These are phyloP conservation scores for Mortierella sp. DNA, from an alignment of 371 early-diverging fungal genomes.

Conservation along the genomic window DNA sequence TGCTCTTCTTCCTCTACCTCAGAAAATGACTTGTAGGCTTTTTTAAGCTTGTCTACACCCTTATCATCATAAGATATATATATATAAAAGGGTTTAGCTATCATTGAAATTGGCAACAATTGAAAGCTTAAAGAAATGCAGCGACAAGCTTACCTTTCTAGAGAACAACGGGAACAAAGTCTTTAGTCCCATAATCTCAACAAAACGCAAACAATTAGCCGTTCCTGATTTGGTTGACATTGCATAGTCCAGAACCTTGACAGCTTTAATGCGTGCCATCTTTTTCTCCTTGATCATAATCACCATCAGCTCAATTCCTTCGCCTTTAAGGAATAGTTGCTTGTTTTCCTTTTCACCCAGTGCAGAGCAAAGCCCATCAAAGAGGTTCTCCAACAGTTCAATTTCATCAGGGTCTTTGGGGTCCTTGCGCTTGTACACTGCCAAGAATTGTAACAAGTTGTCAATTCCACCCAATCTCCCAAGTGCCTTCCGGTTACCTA, in stretches of 20 bases:
- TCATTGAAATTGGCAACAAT: conserved; percentile 1
- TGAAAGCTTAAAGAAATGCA: conserved; percentile 3
- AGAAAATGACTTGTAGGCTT: conserved; percentile 71
- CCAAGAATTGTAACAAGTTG: conserved; percentile 72
- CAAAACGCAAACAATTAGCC: conserved; percentile 73
- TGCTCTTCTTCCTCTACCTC: conserved; percentile 90
- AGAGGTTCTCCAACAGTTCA: conserved; percentile 92
- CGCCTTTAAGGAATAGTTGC: conserved; percentile 78
- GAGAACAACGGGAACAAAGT: conserved; percentile 85
- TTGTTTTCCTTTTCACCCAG: conserved; percentile 75
- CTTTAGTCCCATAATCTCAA: conserved; percentile 85
- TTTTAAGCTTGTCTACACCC: conserved; percentile 79
- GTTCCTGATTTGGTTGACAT: conserved; percentile 71
- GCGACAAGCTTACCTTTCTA: conserved; percentile 64
- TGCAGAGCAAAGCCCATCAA: conserved; percentile 82
- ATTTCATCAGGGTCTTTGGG: conserved; percentile 87
- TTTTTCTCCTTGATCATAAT: conserved; percentile 85
- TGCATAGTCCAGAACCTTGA: conserved; percentile 91
- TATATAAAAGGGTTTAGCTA: conserved; percentile 16
- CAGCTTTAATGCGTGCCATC: conserved; percentile 82
- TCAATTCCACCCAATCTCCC: conserved; percentile 80
- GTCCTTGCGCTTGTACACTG: conserved; percentile 80
- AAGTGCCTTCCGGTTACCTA: conserved; percentile 76
- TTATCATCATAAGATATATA: conserved; percentile 16
- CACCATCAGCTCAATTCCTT: conserved; percentile 95